Evolutionary conservation across 352 stramenopile species (phyloP).

Genomic region (Globisporangium megalacanthum): DNA sequence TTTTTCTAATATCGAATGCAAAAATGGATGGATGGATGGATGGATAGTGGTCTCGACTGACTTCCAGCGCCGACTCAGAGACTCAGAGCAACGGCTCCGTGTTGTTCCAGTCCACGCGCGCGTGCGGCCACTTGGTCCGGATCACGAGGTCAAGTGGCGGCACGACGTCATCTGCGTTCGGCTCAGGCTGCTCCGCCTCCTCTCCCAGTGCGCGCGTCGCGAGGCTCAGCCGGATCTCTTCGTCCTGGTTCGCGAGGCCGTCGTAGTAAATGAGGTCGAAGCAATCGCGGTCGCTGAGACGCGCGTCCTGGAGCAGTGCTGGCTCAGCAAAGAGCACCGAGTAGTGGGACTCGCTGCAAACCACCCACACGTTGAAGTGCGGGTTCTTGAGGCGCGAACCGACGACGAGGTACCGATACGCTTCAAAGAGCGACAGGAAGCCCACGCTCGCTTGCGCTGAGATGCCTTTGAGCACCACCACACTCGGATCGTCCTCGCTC

Average conservation of each 20-base stretch:
- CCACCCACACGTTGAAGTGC: constrained; percentile 78
- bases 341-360: constrained; percentile 92
- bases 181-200: constrained; percentile 24
- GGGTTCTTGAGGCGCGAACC: constrained; percentile 78
- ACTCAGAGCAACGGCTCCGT: constrained; percentile 77
- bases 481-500: constrained; percentile 50
- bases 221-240: constrained; percentile 70
- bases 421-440: constrained; percentile 91
- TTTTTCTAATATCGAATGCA: too few species aligned
- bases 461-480: constrained; percentile 70
- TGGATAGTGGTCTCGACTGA: neutral
- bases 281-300: constrained; percentile 19
- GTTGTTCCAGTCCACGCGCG: constrained; percentile 84
- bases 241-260: constrained; percentile 83
- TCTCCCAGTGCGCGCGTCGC: constrained; percentile 22
- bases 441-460: constrained; percentile 47
- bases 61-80: neutral
- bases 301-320: constrained; percentile 14
- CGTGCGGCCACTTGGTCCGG: constrained; percentile 82
- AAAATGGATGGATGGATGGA: too few species aligned
- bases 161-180: constrained; percentile 52
- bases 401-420: constrained; percentile 86
- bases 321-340: constrained; percentile 77
- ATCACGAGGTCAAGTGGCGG: constrained; percentile 88
- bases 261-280: constrained; percentile 90